Evolutionary conservation across 305 asterid genomes (phyloP).

Genomic region (Euphrasia arctica): DNA sequence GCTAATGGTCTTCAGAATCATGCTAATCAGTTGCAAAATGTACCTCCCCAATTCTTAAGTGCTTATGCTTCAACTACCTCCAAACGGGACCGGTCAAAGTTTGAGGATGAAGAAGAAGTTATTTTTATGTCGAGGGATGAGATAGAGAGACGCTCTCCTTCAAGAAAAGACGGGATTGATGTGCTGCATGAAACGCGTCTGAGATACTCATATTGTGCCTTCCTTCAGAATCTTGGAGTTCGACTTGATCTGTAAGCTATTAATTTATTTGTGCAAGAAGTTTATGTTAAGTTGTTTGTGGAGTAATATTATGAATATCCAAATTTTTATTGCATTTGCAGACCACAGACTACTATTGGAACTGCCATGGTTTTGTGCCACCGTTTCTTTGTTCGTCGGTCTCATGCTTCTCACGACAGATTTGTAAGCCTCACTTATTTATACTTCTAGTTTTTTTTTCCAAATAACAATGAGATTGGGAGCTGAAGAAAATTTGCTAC

Average conservation of each 20-base stretch:
- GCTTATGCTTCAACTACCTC: constrained; percentile 38
- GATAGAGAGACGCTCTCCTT: constrained; percentile 88
- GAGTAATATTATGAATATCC: neutral
- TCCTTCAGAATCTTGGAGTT: constrained; percentile 86
- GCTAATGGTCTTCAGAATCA: constrained; percentile 36
- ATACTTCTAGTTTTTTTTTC: neutral
- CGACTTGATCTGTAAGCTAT: constrained; percentile 82
- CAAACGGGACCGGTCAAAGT: constrained; percentile 65
- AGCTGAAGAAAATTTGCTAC: constrained; percentile 8
- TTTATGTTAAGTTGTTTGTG: constrained; percentile 5
- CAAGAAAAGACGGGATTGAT: constrained; percentile 95
- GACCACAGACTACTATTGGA: constrained; percentile 93
- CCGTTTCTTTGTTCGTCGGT: constrained; percentile 86
- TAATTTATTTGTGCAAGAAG: constrained; percentile 19
- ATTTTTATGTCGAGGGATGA: constrained; percentile 78
- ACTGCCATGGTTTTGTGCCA: constrained; percentile 98
- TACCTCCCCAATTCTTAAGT: constrained; percentile 33
- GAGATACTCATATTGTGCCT: constrained; percentile 90
- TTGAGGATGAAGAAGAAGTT: constrained; percentile 64
- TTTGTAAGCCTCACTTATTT: constrained; percentile 51
- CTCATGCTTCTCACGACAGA: constrained; percentile 98
- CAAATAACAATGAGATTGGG: neutral
- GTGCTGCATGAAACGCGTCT: constrained; percentile 69
- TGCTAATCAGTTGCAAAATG: constrained; percentile 28
- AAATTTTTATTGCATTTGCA: constrained; percentile 36